Percentiles rank a stretch among this genome's conserved stretches.
Conservation (phyloP, 371 early-diverging fungal species). For the Gilbertella persicaria region DNA sequence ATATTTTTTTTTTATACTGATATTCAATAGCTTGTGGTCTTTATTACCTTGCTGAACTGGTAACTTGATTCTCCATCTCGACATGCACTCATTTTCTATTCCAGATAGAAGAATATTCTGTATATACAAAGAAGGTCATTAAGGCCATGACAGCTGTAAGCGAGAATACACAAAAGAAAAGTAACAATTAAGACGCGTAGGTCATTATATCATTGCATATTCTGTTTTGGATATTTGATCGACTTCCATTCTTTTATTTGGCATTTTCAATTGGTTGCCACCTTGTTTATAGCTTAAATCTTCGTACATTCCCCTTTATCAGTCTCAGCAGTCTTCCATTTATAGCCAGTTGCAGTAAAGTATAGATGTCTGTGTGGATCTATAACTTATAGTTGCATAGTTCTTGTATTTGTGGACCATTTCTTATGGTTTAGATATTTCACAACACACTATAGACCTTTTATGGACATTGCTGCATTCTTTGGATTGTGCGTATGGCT, state of each 20-base stretch:
- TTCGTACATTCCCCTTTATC: conserved; percentile 76
- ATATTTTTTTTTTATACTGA: too few relatives aligned
- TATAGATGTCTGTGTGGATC: not conserved
- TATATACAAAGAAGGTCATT: conserved; percentile 75
- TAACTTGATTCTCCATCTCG: too few relatives aligned
- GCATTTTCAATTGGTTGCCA: conserved; percentile 72
- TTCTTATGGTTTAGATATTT: conserved; percentile 89
- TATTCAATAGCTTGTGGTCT: conserved; percentile 73
- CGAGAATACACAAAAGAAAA: not conserved
- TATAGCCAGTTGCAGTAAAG: conserved; percentile 67
- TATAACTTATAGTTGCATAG: conserved; percentile 31
- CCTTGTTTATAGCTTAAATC: conserved; percentile 68
- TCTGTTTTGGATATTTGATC: conserved; percentile 67
- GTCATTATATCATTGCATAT: conserved; percentile 63
- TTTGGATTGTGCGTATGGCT: conserved; percentile 89
- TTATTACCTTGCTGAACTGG: conserved; percentile 79
- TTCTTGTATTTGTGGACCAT: conserved; percentile 79
- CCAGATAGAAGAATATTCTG: conserved; percentile 80
- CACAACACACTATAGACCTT: conserved; percentile 62
- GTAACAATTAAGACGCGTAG: conserved; percentile 31
- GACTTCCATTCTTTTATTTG: conserved; percentile 64
- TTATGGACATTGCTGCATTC: conserved; percentile 82
- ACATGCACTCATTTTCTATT: not conserved
- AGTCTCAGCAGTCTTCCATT: conserved; percentile 63
- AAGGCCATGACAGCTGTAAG: conserved; percentile 67